Conservation (phyloP, 495 filamentous ascomycete genomes). For the Letharia lupina region DNA sequence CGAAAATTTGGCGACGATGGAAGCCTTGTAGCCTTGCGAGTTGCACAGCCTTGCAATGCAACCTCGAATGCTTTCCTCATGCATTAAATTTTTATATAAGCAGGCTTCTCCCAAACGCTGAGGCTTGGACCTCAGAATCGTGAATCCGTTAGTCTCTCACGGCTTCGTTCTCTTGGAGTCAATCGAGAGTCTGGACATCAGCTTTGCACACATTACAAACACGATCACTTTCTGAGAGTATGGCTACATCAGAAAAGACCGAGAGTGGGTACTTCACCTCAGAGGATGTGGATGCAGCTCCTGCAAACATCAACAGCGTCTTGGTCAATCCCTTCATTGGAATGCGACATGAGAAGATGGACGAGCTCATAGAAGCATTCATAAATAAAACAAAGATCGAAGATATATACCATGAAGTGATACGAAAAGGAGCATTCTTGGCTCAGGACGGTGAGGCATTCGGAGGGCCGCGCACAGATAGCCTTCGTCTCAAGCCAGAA, state of each 20-base stretch:
- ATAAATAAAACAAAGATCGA: slow-evolving; percentile 20
- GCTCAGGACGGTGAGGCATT: slow-evolving; percentile 21
- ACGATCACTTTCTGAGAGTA: neutral
- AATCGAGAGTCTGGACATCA: neutral
- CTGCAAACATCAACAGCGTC: slow-evolving; percentile 14
- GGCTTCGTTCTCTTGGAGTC: neutral
- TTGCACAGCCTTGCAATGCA: neutral
- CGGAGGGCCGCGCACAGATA: slow-evolving; percentile 13
- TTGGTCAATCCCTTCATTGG: slow-evolving; percentile 20
- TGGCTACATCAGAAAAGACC: slow-evolving; percentile 4
- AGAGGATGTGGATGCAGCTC: slow-evolving; percentile 7
- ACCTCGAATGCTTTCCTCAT: neutral
- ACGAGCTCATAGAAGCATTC: slow-evolving; percentile 13
- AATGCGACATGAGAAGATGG: slow-evolving; percentile 17
- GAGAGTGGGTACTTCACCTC: neutral
- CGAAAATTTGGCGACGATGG: neutral
- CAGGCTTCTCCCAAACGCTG: neutral
- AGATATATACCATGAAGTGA: slow-evolving; percentile 13
- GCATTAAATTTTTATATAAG: neutral
- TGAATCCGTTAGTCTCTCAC: neutral
- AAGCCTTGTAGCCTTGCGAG: neutral
- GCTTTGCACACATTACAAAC: neutral
- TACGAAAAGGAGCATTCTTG: slow-evolving; percentile 22
- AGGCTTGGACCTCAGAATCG: neutral
- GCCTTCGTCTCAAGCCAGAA: slow-evolving; percentile 9